A percentile compares a stretch with the other conserved stretches of the same genome.
Evolutionary conservation across 192 early-diverging fungal genomes (phyloP).

Genomic region (Gigaspora rosea): DNA sequence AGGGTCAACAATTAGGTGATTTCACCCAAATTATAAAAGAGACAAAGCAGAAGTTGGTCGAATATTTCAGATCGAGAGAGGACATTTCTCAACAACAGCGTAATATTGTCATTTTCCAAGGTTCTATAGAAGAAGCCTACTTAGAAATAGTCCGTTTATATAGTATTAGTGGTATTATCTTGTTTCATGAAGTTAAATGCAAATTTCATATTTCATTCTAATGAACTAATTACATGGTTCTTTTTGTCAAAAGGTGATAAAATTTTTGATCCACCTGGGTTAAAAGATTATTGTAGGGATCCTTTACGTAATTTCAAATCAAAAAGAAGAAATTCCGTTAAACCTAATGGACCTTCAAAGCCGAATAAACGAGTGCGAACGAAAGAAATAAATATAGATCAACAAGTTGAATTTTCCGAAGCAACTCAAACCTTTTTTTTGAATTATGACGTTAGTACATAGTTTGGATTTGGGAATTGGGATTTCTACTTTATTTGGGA

Average conservation of each 20-base stretch:
- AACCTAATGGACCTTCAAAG: neutral
- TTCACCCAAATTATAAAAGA: neutral
- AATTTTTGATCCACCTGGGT: conserved; percentile 1
- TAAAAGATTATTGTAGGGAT: conserved; percentile 5
- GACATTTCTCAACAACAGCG: neutral
- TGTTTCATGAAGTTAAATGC: neutral
- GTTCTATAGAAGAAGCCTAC: neutral
- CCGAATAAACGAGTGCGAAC: neutral
- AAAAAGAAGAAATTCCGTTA: neutral
- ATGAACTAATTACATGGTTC: neutral
- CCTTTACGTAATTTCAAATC: conserved; percentile 11
- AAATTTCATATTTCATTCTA: neutral
- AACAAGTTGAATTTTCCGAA: too few relatives aligned
- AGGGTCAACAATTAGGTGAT: conserved; percentile 5
- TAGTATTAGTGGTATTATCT: neutral
- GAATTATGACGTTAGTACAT: too few relatives aligned
- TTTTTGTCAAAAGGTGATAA: neutral
- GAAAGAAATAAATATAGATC: conserved; percentile 22
- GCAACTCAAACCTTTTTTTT: too few relatives aligned
- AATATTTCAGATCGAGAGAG: conserved; percentile 14
- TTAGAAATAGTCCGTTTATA: neutral
- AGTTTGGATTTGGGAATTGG: too few relatives aligned
- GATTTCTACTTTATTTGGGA: too few relatives aligned
- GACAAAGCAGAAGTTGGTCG: conserved; percentile 5
- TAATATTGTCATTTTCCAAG: neutral